phyloP scores from a whole-genome alignment of 2,329 filamentous ascomycete species.

The Trichoderma koningii region DNA sequence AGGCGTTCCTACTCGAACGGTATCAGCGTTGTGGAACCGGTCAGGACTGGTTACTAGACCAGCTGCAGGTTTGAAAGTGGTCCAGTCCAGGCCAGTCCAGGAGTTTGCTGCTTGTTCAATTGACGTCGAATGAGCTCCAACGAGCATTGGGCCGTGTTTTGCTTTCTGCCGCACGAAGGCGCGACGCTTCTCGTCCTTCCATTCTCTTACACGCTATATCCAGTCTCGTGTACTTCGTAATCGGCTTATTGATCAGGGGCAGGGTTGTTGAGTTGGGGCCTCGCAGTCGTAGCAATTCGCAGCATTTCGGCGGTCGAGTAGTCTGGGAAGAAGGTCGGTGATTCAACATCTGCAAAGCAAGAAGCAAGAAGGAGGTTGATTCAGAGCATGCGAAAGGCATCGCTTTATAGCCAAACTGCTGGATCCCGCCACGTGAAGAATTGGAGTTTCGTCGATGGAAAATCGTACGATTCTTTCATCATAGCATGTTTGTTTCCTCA shows the following conservation, averaged over 20 bases:
- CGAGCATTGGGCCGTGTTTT: slow-evolving; percentile 14
- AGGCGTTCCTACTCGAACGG: neutral
- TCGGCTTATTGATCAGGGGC: neutral
- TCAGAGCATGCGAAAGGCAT: neutral
- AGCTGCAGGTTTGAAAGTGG: neutral
- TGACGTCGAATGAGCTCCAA: neutral
- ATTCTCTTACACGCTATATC: slow-evolving; percentile 10
- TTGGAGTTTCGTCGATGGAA: slow-evolving; percentile 6
- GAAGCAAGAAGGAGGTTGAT: neutral
- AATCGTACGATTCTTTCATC: slow-evolving; percentile 28
- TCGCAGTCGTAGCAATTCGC: no score
- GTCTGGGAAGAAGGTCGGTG: neutral
- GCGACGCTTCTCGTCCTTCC: neutral
- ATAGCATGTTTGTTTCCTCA: slow-evolving; percentile 24
- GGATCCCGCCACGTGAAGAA: slow-evolving; percentile 15
- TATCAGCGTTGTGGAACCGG: neutral
- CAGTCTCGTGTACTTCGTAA: neutral
- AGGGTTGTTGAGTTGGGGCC: neutral
- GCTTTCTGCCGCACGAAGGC: slow-evolving; percentile 3
- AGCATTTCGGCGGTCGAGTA: neutral
- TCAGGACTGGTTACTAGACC: neutral
- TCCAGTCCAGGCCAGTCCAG: neutral
- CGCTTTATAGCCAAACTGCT: slow-evolving; percentile 18
- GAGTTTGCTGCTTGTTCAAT: no score
- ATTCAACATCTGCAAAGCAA: neutral